Evolutionary conservation across 768 basidiomycete species (phyloP), one percentile per base, ranked within the genome.

Genomic region (Phylloporus arenicola): DNA sequence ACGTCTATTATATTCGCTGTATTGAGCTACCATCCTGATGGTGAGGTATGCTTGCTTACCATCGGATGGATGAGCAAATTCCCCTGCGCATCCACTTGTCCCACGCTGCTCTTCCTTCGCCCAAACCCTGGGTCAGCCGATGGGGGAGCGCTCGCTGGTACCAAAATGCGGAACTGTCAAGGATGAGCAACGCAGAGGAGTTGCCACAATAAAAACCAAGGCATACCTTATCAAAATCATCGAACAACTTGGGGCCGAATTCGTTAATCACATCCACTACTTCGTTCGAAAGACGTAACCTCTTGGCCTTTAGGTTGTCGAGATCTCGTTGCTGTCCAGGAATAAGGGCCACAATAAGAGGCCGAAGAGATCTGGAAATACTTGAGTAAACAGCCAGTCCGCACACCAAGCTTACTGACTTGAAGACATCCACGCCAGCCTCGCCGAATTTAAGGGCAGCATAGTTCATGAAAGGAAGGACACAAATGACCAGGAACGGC

Each of bases 401-500:
- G 30, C 16, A 43, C 39, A 45, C 45, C 10, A 17, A n/a, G 29
- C 43, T 43, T n/a, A 70, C 87, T 57, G 59, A 94, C 93, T 97
- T 97, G 47, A 93, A 75, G 24, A 98, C 92, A 61, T 98, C 95
- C 82, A 96, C 86, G 20, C 94, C 95, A 30, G 94, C 95, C 67
- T 98, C 95, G 38, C 95, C 95, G 61, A 98, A 98, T 68, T 96
- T 95, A 46, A 98, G 78, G 6, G 95, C 91, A 6, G 92, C 90
- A 61, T 87, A 90, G 49, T 89, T 93, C 74, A 95, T 86, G 66
- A 90, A 81, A 13, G 95, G 95, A 27, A 97, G 68, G 2, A 82
- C 73, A 17, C 79, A 72, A 50, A 88, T 72, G 49, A 92, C 83
- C 9, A 88, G 62, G 59, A 93, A 76, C 0, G 95, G 95, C 3